Base-by-base conservation (phyloP, 768 basidiomycete species). In the Rhizopogon roseolus region DNA sequence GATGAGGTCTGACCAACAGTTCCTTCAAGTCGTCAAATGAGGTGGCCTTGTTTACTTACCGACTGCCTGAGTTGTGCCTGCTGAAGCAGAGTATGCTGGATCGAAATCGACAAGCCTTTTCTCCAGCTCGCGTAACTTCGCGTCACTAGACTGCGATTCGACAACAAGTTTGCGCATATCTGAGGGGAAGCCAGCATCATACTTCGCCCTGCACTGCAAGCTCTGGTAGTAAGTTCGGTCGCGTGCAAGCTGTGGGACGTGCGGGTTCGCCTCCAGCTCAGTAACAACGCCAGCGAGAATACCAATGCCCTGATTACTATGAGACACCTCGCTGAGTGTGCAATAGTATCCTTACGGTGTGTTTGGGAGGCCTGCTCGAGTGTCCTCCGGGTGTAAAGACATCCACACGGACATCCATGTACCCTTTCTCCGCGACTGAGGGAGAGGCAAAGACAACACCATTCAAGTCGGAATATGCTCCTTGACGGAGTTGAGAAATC, bases 371-470 rank as follows among this genome's bases (percentile, higher is more conserved):
- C 1, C 73, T 69, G 57, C 76, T 77, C 1, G 81, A 81, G 60
- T 82, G 83, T 0, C 83, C 81, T 14, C 81, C 81, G 0, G 75
- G 72, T 1, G 75, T 73, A 28, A 66, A 56, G 6, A 80, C 76
- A 16, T 75, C 68, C 45, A 81, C 61, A 13, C 70, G 66, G 34
- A 76, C 64, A 48, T 75, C 70, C 43, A 75, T 54, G 54, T 74
- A 74, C 3, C 79, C 81, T 58, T 76, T 77, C 64, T 79, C 76
- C 3, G 61, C 56, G 25, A 73, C 62, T 2, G 58, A 57, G 1
- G 67, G 69, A 16, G 61, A 59, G 8, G 73, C 71, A 42, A 75
- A 60, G 14, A 68, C 53, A 1, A 60, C 57, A 3, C 70, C 75
- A 13, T 60, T 63, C 45, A 62, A 44, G 29, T 69, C 60, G 7